phyloP scores from a whole-genome alignment of 768 basidiomycete species.

The Leucogyrophana mollusca region DNA sequence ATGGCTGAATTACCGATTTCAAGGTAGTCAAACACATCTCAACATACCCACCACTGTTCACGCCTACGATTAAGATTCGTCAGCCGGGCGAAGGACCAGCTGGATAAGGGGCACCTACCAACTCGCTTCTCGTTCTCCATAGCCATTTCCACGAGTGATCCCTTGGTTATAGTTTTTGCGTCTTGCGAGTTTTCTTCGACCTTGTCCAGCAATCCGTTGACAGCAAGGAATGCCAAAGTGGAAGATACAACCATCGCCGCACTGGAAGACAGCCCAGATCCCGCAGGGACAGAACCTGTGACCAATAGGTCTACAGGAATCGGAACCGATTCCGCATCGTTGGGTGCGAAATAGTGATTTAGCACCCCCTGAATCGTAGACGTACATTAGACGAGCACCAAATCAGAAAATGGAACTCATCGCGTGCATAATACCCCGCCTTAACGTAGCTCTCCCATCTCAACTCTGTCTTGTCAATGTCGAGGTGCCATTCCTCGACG shows the following conservation, averaged over 20 bases:
- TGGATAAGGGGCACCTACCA: constrained; percentile 35
- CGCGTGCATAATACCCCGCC: constrained; percentile 82
- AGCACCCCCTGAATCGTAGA: constrained; percentile 55
- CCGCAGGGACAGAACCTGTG: constrained; percentile 81
- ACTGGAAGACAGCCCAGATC: constrained; percentile 84
- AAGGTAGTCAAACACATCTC: background rate
- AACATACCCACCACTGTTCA: constrained; percentile 75
- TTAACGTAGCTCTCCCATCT: constrained; percentile 90
- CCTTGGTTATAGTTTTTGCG: constrained; percentile 51
- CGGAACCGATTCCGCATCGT: constrained; percentile 32
- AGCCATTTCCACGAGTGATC: constrained; percentile 72
- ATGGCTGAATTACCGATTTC: background rate
- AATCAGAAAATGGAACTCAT: constrained; percentile 34
- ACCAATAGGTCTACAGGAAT: constrained; percentile 72
- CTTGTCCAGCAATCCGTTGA: constrained; percentile 59
- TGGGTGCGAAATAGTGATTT: constrained; percentile 51
- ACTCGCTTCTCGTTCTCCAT: constrained; percentile 86
- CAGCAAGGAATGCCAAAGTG: constrained; percentile 75
- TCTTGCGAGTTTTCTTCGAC: constrained; percentile 10
- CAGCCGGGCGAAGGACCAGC: background rate
- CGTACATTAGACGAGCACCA: background rate
- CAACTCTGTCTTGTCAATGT: constrained; percentile 60
- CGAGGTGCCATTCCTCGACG: constrained; percentile 65
- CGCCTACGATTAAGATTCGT: constrained; percentile 34
- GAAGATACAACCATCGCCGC: constrained; percentile 91